Conservation (phyloP, 768 basidiomycete genomes). For the Sarcomyxa edulis region DNA sequence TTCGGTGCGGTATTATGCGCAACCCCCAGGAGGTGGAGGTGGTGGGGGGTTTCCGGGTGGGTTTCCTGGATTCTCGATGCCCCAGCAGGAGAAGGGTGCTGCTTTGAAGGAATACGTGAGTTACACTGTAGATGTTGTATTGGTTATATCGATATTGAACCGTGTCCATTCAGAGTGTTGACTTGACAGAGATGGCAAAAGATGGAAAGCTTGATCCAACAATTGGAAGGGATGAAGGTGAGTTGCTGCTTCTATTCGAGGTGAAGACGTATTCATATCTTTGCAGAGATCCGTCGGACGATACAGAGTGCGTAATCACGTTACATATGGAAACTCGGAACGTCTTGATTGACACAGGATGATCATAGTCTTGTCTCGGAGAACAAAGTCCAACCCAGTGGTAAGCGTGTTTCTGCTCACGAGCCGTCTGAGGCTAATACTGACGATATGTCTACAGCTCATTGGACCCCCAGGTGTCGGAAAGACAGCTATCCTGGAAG, state of each 20-base stretch:
- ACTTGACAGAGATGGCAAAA: constrained; percentile 78
- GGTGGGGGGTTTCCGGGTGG: constrained; percentile 56
- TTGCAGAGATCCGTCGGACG: constrained; percentile 76
- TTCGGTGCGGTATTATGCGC: constrained; percentile 38
- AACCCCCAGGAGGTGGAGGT: constrained; percentile 35
- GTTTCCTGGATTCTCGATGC: constrained; percentile 55
- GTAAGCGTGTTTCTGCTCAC: constrained; percentile 31
- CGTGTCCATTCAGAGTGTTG: constrained; percentile 51
- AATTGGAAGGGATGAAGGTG: constrained; percentile 85
- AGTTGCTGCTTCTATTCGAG: constrained; percentile 10
- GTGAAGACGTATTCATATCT: too few relatives aligned
- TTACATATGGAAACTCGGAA: too few relatives aligned
- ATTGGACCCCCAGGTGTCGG: constrained; percentile 89
- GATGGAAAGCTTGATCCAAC: constrained; percentile 86
- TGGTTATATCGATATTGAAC: neutral
- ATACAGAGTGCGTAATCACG: constrained; percentile 67
- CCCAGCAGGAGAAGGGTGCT: constrained; percentile 73
- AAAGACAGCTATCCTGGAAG: constrained; percentile 90
- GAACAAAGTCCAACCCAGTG: constrained; percentile 92
- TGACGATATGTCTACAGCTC: constrained; percentile 33
- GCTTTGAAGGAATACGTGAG: constrained; percentile 74
- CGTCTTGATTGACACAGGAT: neutral
- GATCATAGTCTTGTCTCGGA: constrained; percentile 65
- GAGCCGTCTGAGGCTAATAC: neutral
- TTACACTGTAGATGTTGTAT: constrained; percentile 6